Percentiles rank a stretch among this genome's conserved stretches.
Evolutionary conservation across 768 basidiomycete species (phyloP).

Genomic region (Boletus vermiculosoides): DNA sequence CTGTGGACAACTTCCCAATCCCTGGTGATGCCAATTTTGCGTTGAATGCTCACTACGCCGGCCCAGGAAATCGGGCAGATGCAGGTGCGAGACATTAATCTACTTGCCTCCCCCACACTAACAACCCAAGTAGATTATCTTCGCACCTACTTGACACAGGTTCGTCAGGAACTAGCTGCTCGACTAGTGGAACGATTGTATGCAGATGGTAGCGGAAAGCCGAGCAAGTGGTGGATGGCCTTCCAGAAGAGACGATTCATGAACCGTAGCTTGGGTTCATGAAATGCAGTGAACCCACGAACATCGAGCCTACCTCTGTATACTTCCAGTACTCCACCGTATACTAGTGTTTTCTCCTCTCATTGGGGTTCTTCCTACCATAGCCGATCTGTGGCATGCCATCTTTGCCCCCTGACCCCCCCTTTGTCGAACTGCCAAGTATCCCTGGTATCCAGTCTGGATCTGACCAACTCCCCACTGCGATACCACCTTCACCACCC

Average conservation of each 20-base stretch:
- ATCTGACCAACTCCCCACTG: constrained; percentile 86
- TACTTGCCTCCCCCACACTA: background rate
- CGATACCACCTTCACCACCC: constrained; percentile 48
- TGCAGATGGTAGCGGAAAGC: constrained; percentile 88
- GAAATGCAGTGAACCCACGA: constrained; percentile 17
- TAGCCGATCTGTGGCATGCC: constrained; percentile 84
- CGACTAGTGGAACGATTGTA: constrained; percentile 88
- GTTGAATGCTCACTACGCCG: constrained; percentile 87
- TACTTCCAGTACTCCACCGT: constrained; percentile 12
- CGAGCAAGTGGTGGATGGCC: constrained; percentile 99
- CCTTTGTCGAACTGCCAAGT: constrained; percentile 69
- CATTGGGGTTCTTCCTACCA: constrained; percentile 90
- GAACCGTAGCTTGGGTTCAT: constrained; percentile 83
- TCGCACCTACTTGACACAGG: constrained; percentile 88
- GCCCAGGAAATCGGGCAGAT: constrained; percentile 73
- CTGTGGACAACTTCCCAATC: constrained; percentile 90
- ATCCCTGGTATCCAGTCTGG: constrained; percentile 93
- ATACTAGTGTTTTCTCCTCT: constrained; percentile 51
- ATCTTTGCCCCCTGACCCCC: constrained; percentile 52
- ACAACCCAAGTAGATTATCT: constrained; percentile 64
- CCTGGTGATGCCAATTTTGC: constrained; percentile 96
- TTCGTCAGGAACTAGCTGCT: constrained; percentile 86
- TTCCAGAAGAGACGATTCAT: constrained; percentile 98
- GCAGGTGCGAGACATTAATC: constrained; percentile 55
- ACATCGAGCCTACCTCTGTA: constrained; percentile 11